Evolutionary conservation across 1,284 basidiomycete genomes (phyloP), one percentile per base, ranked within the genome.

Genomic region (Laetiporus sulphureus): DNA sequence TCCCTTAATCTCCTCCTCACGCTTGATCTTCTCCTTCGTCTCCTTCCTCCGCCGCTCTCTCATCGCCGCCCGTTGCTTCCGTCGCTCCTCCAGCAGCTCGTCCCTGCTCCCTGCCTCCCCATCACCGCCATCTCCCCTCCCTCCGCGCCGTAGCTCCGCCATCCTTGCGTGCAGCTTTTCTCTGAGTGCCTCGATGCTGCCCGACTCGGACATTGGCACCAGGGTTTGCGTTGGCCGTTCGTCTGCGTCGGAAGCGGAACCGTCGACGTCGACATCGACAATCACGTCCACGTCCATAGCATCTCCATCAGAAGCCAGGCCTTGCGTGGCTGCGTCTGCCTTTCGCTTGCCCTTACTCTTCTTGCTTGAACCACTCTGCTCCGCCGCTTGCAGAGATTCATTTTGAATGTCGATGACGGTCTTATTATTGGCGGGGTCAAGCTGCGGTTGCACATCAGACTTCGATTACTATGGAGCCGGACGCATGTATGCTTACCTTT

Each of bases 381-480:
- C 53, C 24, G 58, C 50, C 16, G 54, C 53, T 42, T 51, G 59
- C 53, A 18, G 65, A 47, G 58, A 62, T 55, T 83, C 77, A 46
- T 72, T 68, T 58, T 86, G 85, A 24, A 92, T 66, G 44, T 94
- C 87, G 16, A 89, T 55, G 24, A 91, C 72, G 6, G 85, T 84
- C 62, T 88, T 87, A 56, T 91, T 75, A 64, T 94, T 92, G 4
- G 80, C 80, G 1, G 92, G 92, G 61, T 96, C 91, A 51, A 95
- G 84, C 91, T 94, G 53, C 13, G 19, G 15, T 23, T 32, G 19
- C 31, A 27, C n/a, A 22, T n/a, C 13, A 43, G 29, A 27, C 8
- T 12, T 4, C 7, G 4, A 15, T 22, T 38, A 31, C 32, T 19
- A 36, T 24, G 12, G 21, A 12, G n/a, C 18, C 4, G 13, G 15